Percentiles rank a stretch among this genome's conserved stretches.
These are phyloP conservation scores for Lachnellula subtilissima DNA, from an alignment of 2,329 filamentous ascomycete genomes.

Conservation along the genomic window DNA sequence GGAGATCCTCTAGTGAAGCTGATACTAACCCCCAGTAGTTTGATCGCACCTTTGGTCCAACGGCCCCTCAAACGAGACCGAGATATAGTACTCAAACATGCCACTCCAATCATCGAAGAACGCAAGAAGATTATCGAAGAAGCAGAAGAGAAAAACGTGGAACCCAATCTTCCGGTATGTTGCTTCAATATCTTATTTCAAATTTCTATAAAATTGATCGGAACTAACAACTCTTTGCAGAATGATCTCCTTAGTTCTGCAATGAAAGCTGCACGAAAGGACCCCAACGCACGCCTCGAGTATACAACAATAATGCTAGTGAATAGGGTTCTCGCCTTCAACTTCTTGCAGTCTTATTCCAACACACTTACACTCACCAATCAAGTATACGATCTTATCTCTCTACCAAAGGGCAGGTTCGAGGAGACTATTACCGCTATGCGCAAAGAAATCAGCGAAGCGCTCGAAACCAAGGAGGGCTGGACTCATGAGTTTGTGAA, in stretches of 20 bases:
- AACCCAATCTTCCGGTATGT: neutral
- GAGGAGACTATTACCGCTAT: neutral
- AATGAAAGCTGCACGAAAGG: neutral
- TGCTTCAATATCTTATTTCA: neutral
- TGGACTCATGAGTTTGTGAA: conserved; percentile 1
- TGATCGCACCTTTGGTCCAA: neutral
- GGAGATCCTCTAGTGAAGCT: neutral
- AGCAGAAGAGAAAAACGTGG: neutral
- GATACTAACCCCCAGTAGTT: neutral
- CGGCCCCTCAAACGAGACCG: conserved; percentile 3
- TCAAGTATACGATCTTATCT: neutral
- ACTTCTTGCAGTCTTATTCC: neutral
- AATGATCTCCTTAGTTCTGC: neutral
- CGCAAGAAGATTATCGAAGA: conserved; percentile 10
- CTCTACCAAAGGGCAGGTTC: neutral
- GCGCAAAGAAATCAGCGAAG: neutral
- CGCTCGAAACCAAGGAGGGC: neutral
- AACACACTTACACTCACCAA: neutral
- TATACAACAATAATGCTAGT: neutral
- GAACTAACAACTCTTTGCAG: neutral
- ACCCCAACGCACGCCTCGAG: neutral
- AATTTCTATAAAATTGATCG: neutral
- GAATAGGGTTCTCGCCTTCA: neutral
- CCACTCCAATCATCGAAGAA: conserved; percentile 13
- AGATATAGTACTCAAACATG: conserved; percentile 11